Evolutionary conservation across 202 grass and related monocot genomes (phyloP).

Genomic region (Miscanthus sacchariflorus): DNA sequence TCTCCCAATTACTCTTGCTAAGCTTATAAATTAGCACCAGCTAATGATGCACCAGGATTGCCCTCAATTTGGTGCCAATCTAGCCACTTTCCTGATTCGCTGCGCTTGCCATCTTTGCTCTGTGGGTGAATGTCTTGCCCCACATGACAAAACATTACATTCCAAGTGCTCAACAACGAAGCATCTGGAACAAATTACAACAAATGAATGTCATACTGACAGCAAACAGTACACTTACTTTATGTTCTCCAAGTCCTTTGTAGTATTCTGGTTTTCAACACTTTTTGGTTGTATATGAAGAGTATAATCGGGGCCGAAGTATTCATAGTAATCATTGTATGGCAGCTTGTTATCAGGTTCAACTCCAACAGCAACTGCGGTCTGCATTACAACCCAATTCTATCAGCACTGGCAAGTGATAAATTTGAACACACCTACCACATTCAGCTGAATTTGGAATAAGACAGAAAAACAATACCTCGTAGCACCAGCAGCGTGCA

Average conservation of each 20-base stretch:
- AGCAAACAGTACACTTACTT: constrained; percentile 65
- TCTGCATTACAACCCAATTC: constrained; percentile 59
- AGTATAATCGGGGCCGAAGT: constrained; percentile 96
- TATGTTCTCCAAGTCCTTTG: constrained; percentile 90
- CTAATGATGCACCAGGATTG: not conserved
- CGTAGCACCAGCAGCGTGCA: constrained; percentile 98
- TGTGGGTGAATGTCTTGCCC: not conserved
- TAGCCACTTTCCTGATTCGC: not conserved
- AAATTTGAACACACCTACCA: constrained; percentile 30
- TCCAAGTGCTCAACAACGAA: constrained; percentile 14
- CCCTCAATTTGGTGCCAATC: not conserved
- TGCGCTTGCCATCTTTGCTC: not conserved
- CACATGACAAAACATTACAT: not conserved
- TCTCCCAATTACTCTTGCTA: not conserved
- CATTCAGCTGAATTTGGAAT: constrained; percentile 34
- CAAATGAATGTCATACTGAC: constrained; percentile 1
- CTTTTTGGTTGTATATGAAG: constrained; percentile 90
- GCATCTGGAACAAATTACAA: constrained; percentile 23
- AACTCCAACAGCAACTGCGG: constrained; percentile 97
- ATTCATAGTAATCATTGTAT: constrained; percentile 99
- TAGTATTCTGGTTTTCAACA: constrained; percentile 81
- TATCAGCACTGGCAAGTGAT: constrained; percentile 32
- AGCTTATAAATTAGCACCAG: not conserved
- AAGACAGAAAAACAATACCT: constrained; percentile 59
- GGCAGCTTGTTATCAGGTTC: constrained; percentile 96